Conservation (phyloP, 257 asterid genomes). For the Lycium barbarum region DNA sequence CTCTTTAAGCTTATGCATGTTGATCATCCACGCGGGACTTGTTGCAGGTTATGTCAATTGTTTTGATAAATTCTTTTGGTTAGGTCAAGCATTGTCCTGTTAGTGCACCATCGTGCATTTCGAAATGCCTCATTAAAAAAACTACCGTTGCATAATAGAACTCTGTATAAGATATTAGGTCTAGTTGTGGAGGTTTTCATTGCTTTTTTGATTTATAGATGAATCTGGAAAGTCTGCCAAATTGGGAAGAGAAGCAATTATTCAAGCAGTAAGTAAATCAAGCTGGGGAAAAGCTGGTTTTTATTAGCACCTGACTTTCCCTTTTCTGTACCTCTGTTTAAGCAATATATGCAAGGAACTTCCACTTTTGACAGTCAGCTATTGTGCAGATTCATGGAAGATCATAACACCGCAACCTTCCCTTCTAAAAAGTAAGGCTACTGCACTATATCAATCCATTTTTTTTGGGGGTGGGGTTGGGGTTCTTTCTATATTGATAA, state of each 20-base stretch:
- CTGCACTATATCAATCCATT: slow-evolving; percentile 30
- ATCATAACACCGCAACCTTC: slow-evolving; percentile 97
- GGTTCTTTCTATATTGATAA: background rate
- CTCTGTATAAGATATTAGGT: background rate
- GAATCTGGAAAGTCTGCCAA: slow-evolving; percentile 91
- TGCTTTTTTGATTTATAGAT: slow-evolving; percentile 55
- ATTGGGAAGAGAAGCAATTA: slow-evolving; percentile 95
- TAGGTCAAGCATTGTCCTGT: slow-evolving; percentile 2
- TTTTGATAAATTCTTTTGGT: background rate
- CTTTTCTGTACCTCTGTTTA: background rate
- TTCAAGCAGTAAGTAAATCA: slow-evolving; percentile 75
- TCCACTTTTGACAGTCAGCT: slow-evolving; percentile 23
- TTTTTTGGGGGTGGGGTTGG: background rate
- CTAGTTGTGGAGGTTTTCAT: background rate
- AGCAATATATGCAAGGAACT: slow-evolving; percentile 11
- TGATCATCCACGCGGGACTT: background rate
- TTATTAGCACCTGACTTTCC: background rate
- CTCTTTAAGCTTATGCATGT: slow-evolving; percentile 9
- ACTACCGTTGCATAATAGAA: background rate
- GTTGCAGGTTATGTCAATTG: background rate
- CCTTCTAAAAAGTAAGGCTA: slow-evolving; percentile 88
- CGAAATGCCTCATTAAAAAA: background rate
- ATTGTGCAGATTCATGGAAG: slow-evolving; percentile 92
- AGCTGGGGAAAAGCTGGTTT: background rate
- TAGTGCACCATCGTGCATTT: background rate